A percentile compares a stretch with the other conserved stretches of the same genome.
These are phyloP conservation scores for Parathielavia appendiculata DNA, from an alignment of 495 filamentous ascomycete genomes.

Conservation along the genomic window DNA sequence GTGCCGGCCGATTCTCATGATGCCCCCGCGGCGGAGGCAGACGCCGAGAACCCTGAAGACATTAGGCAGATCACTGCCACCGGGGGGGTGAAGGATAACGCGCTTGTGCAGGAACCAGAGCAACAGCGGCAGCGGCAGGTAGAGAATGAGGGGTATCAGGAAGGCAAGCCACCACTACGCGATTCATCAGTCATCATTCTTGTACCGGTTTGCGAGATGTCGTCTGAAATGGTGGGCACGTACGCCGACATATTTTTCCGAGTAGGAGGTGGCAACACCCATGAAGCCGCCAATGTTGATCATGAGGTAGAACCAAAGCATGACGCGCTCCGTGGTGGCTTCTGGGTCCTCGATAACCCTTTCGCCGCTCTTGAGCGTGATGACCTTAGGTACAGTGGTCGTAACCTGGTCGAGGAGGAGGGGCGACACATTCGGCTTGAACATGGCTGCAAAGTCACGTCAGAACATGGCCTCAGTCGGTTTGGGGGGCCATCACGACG, in stretches of 20 bases:
- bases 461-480: neutral
- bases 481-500: neutral
- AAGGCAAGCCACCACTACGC: slow-evolving; percentile 64
- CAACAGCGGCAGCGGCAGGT: slow-evolving; percentile 52
- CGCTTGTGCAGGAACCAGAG: slow-evolving; percentile 50
- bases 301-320: slow-evolving; percentile 60
- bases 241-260: slow-evolving; percentile 50
- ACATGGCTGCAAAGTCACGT: slow-evolving; percentile 36
- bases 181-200: neutral
- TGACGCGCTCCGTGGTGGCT: slow-evolving; percentile 57
- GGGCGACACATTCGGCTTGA: slow-evolving; percentile 65
- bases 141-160: slow-evolving; percentile 60
- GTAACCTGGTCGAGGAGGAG: slow-evolving; percentile 56
- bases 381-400: slow-evolving; percentile 41
- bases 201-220: too few species aligned
- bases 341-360: slow-evolving; percentile 56
- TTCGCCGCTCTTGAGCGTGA: slow-evolving; percentile 44
- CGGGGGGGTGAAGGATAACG: slow-evolving; percentile 47
- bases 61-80: slow-evolving; percentile 49
- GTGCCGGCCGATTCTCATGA: slow-evolving; percentile 48
- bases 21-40: slow-evolving; percentile 52
- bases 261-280: slow-evolving; percentile 48
- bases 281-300: slow-evolving; percentile 62
- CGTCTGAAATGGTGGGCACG: neutral
- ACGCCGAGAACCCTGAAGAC: slow-evolving; percentile 51